Percentiles rank a stretch among this genome's conserved stretches.
Conservation (phyloP, 805 yeast genomes). For the Saccharomycopsis guyanensis region DNA sequence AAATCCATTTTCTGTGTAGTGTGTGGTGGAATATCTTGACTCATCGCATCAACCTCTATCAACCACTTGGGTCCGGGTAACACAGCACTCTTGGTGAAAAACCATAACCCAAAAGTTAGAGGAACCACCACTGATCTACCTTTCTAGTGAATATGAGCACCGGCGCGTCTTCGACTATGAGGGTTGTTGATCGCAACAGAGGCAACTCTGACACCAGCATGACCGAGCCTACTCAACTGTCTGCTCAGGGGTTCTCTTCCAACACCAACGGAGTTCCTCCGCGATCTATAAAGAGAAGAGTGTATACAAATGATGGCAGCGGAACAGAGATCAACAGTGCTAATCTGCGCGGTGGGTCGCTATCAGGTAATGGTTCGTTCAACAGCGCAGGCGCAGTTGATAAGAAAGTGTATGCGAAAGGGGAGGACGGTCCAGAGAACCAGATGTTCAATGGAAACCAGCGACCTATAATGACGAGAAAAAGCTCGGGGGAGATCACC, state of each 20-base stretch:
- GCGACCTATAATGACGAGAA: neutral
- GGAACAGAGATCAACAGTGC: too few relatives aligned
- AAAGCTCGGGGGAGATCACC: neutral
- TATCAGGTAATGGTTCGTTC: neutral
- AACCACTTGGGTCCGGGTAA: too few relatives aligned
- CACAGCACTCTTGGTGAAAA: too few relatives aligned
- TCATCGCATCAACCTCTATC: too few relatives aligned
- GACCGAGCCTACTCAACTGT: neutral
- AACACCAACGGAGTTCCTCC: neutral
- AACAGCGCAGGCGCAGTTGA: neutral
- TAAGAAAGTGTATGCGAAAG: too few relatives aligned
- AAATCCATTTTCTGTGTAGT: constrained; percentile 56
- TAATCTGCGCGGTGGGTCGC: neutral
- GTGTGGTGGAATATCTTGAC: too few relatives aligned
- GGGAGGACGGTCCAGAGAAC: too few relatives aligned
- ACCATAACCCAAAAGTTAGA: too few relatives aligned
- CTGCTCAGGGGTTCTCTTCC: neutral
- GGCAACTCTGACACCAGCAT: neutral
- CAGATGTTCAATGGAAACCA: too few relatives aligned
- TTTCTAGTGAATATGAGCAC: too few relatives aligned
- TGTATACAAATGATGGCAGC: neutral
- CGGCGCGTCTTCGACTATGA: neutral
- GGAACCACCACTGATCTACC: too few relatives aligned
- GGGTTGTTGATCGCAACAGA: neutral
- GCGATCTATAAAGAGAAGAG: neutral